Evolutionary conservation across 345 rosid species (phyloP).

Genomic region (Dovyalis caffra): DNA sequence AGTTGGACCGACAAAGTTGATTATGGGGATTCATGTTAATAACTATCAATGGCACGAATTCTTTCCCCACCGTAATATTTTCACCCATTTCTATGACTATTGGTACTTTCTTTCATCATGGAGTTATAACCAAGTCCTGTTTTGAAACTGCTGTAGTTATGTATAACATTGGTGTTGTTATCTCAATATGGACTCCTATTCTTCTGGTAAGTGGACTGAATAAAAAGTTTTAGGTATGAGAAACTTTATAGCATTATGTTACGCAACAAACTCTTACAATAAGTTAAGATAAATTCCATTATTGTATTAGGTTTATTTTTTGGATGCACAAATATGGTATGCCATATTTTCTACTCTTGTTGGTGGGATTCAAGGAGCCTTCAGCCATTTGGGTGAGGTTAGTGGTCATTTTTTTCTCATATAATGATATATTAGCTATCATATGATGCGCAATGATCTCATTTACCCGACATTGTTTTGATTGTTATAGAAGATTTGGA

Average conservation of each 20-base stretch:
- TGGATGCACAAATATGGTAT: constrained; percentile 99
- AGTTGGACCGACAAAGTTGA: constrained; percentile 72
- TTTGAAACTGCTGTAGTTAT: constrained; percentile 49
- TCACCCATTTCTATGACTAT: neutral
- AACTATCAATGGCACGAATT: constrained; percentile 88
- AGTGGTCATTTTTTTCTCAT: constrained; percentile 25
- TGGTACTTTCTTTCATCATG: neutral
- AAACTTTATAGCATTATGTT: constrained; percentile 14
- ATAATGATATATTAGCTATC: neutral
- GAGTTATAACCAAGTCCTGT: constrained; percentile 22
- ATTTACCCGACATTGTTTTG: neutral
- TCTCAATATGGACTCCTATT: constrained; percentile 94
- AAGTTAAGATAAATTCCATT: neutral
- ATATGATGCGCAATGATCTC: neutral
- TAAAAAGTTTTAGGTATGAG: constrained; percentile 11
- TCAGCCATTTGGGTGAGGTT: constrained; percentile 98
- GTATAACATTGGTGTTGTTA: constrained; percentile 75
- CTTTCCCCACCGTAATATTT: constrained; percentile 68
- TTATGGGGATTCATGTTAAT: constrained; percentile 57
- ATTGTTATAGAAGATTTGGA: neutral
- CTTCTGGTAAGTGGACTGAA: constrained; percentile 63
- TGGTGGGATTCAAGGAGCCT: constrained; percentile 96
- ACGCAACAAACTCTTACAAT: neutral
- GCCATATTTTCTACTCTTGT: constrained; percentile 89
- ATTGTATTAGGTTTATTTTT: constrained; percentile 73